Conservation (phyloP, 2,329 filamentous ascomycete genomes). For the Apiospora rasikravindrae region DNA sequence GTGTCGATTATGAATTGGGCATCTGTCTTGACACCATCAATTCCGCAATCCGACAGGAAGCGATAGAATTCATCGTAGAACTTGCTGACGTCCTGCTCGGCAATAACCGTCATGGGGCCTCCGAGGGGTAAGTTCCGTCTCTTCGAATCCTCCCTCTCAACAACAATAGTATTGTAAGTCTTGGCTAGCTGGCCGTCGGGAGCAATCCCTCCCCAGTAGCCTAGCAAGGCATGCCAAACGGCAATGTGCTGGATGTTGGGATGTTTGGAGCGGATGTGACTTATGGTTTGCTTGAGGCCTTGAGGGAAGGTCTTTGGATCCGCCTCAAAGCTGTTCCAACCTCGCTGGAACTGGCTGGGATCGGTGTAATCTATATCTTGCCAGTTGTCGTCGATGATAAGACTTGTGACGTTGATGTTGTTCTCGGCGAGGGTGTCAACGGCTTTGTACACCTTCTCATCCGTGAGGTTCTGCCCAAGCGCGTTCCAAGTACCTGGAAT, state of each 20-base stretch:
- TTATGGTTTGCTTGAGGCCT: constrained; percentile 75
- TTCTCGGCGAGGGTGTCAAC: constrained; percentile 73
- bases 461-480: constrained; percentile 81
- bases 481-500: constrained; percentile 84
- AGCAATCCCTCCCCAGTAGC: constrained; percentile 92
- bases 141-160: constrained; percentile 55
- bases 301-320: constrained; percentile 78
- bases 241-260: constrained; percentile 81
- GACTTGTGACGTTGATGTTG: constrained; percentile 77
- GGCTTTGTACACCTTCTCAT: constrained; percentile 78
- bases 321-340: constrained; percentile 87
- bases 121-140: constrained; percentile 56
- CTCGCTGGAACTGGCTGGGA: constrained; percentile 59
- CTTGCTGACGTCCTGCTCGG: constrained; percentile 71
- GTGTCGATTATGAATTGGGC: constrained; percentile 89
- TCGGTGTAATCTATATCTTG: constrained; percentile 70
- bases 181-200: constrained; percentile 75
- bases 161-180: constrained; percentile 75
- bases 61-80: constrained; percentile 93
- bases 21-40: constrained; percentile 92
- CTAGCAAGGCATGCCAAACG: constrained; percentile 89
- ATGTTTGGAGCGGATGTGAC: constrained; percentile 70
- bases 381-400: constrained; percentile 99
- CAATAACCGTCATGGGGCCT: constrained; percentile 74
- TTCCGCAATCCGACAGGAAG: constrained; percentile 74